Evolutionary conservation across 2,329 filamentous ascomycete species (phyloP).

Genomic region (Metarhizium anisopliae): DNA sequence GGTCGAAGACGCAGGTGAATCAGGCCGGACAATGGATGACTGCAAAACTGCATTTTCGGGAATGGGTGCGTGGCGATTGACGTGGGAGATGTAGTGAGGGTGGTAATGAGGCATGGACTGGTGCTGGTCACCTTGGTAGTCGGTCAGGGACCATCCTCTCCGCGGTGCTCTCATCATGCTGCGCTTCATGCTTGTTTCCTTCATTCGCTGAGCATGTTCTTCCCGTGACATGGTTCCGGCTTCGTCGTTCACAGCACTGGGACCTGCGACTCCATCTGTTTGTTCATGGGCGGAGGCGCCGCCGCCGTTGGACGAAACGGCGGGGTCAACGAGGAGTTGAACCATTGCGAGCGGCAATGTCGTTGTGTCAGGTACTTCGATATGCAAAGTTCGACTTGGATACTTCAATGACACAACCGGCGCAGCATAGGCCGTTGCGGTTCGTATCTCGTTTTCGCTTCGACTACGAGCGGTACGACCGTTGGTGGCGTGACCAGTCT

Average conservation of each 20-base stretch:
- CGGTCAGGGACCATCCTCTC: conserved; percentile 38
- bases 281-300: conserved; percentile 15
- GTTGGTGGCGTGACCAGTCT: neutral
- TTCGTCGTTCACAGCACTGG: conserved; percentile 5
- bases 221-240: conserved; percentile 25
- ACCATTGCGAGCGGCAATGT: conserved; percentile 17
- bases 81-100: conserved; percentile 11
- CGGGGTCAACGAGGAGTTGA: conserved; percentile 20
- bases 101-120: conserved; percentile 1
- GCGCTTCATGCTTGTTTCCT: conserved; percentile 28
- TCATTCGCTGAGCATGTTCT: conserved; percentile 30
- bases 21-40: conserved; percentile 5
- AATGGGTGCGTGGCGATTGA: conserved; percentile 21
- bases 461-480: neutral
- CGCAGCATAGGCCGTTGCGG: neutral
- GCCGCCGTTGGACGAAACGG: conserved; percentile 15
- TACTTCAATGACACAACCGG: too few relatives aligned
- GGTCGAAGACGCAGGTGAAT: conserved; percentile 2
- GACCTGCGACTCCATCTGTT: conserved; percentile 8
- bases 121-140: conserved; percentile 28
- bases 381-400: neutral
- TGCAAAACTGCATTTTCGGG: conserved; percentile 22
- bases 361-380: neutral
- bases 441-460: neutral
- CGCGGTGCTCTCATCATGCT: conserved; percentile 29